Conservation (phyloP, 164 flowering plant genomes). For the Vitis cinerea region DNA sequence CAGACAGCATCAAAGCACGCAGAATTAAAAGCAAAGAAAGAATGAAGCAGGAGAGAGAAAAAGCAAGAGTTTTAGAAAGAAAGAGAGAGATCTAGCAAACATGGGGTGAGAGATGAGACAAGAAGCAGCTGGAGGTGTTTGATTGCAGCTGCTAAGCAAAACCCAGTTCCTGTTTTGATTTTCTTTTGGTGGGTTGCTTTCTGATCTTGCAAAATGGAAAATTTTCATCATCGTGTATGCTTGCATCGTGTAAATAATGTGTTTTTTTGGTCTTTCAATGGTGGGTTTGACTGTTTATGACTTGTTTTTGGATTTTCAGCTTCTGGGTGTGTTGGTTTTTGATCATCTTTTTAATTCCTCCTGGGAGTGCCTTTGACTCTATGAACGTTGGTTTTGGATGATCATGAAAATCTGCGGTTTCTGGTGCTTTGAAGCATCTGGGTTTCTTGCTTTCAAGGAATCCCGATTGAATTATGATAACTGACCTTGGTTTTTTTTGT, state of each 20-base stretch:
- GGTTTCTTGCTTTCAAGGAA: neutral
- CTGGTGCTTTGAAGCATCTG: neutral
- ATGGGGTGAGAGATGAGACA: conserved; percentile 23
- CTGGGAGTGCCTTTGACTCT: neutral
- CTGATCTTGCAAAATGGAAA: neutral
- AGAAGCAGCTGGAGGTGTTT: conserved; percentile 18
- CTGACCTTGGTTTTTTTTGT: neutral
- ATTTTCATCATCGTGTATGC: neutral
- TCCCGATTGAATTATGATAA: too few species aligned
- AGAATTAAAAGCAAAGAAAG: conserved; percentile 5
- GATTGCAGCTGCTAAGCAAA: conserved; percentile 13
- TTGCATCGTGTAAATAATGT: neutral
- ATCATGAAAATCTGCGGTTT: neutral
- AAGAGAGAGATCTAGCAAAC: conserved; percentile 17
- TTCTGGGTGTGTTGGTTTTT: neutral
- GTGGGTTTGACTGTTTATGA: neutral
- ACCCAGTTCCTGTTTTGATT: neutral
- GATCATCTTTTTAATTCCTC: neutral
- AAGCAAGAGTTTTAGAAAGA: conserved; percentile 7
- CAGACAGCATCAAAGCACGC: conserved; percentile 3
- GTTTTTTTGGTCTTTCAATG: neutral
- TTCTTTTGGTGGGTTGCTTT: neutral
- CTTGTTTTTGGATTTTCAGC: neutral
- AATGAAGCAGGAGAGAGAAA: conserved; percentile 2
- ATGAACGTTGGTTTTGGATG: neutral